phyloP scores from a whole-genome alignment of 441 rosid genomes.

The Codiaeum variegatum region DNA sequence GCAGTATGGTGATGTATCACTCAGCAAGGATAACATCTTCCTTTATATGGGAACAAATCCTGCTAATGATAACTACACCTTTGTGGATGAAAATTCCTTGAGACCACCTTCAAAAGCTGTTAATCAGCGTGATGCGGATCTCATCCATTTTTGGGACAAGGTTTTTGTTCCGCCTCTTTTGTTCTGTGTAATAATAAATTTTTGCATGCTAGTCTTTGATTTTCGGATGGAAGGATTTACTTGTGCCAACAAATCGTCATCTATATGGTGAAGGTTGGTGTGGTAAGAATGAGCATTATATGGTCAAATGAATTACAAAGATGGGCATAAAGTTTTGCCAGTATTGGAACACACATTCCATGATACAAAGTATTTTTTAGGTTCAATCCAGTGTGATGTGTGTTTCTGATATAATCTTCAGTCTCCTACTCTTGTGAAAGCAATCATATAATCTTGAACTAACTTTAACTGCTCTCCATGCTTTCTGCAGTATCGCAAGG shows the following conservation, averaged over 20 bases:
- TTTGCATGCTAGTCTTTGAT: neutral
- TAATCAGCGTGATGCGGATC: slow-evolving; percentile 95
- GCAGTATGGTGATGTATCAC: slow-evolving; percentile 70
- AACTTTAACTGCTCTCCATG: neutral
- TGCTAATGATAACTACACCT: slow-evolving; percentile 75
- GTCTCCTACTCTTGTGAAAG: neutral
- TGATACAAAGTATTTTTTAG: neutral
- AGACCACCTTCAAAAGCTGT: slow-evolving; percentile 52
- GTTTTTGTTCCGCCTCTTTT: slow-evolving; percentile 31
- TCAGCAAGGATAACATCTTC: slow-evolving; percentile 50
- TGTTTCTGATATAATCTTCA: neutral
- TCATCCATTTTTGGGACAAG: slow-evolving; percentile 86
- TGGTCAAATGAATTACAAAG: neutral
- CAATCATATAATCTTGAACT: neutral
- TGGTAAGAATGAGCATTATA: neutral
- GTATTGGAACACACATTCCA: neutral
- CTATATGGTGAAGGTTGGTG: neutral
- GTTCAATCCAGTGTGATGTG: no score
- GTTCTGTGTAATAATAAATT: neutral
- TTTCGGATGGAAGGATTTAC: neutral
- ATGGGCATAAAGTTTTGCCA: neutral
- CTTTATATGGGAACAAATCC: slow-evolving; percentile 83
- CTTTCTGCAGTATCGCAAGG: slow-evolving; percentile 67
- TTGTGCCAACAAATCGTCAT: neutral
- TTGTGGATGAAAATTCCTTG: slow-evolving; percentile 55